These are phyloP conservation scores for Suillus alpinus DNA, from an alignment of 768 basidiomycete species.

Conservation along the genomic window DNA sequence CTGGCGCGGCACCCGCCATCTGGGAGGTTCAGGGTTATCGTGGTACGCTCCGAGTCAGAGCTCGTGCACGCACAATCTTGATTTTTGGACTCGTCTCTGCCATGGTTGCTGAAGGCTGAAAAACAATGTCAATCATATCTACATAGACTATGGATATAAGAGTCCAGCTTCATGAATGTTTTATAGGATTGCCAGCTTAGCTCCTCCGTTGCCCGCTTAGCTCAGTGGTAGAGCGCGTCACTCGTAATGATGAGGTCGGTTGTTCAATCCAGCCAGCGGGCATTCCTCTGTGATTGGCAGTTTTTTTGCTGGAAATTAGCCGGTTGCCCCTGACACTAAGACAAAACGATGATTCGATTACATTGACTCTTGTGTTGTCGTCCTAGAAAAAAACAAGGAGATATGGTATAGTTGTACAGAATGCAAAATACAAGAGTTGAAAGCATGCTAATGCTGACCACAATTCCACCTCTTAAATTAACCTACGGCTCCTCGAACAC, in stretches of 20 bases:
- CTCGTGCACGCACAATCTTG: slow-evolving; percentile 22
- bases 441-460: slow-evolving; percentile 2
- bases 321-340: not conserved
- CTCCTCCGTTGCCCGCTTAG: slow-evolving; percentile 15
- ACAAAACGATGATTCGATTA: not conserved
- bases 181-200: not conserved
- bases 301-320: too few relatives aligned
- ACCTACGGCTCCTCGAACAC: slow-evolving; percentile 23
- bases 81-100: slow-evolving; percentile 28
- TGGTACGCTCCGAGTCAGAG: not conserved
- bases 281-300: too few relatives aligned
- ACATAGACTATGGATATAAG: too few relatives aligned
- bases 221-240: slow-evolving; percentile 35
- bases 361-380: not conserved
- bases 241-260: slow-evolving; percentile 42
- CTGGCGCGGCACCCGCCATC: slow-evolving; percentile 81
- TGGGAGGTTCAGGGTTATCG: slow-evolving; percentile 28
- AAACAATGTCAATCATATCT: too few relatives aligned
- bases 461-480: slow-evolving; percentile 2
- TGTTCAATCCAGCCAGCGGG: slow-evolving; percentile 46
- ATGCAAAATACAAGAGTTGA: slow-evolving; percentile 7
- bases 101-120: slow-evolving; percentile 16
- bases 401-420: slow-evolving; percentile 9
- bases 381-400: not conserved
- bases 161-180: not conserved